These are phyloP conservation scores for Trypanosoma congolense DNA, from an alignment of 208 protist species.

Conservation along the genomic window DNA sequence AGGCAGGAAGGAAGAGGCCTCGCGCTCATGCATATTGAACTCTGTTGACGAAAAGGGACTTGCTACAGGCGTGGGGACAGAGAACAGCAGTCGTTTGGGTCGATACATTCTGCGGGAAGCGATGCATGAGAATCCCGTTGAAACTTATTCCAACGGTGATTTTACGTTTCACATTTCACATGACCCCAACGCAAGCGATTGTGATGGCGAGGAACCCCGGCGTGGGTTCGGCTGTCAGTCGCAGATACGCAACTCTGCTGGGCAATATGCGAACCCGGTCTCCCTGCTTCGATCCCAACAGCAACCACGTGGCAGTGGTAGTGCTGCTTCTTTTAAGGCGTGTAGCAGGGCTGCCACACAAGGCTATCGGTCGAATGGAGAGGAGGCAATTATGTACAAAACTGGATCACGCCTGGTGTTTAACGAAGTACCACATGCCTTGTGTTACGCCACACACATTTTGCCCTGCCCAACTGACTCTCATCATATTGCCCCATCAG, in stretches of 20 bases:
- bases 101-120: conserved; percentile 22
- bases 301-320: conserved; percentile 1
- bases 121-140: conserved; percentile 12
- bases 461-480: conserved; percentile 21
- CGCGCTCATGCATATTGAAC: conserved; percentile 6
- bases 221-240: conserved; percentile 21
- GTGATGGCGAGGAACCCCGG: conserved; percentile 2
- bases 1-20: conserved; percentile 3
- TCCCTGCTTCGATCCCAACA: conserved; percentile 9
- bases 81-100: conserved; percentile 18
- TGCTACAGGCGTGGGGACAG: conserved; percentile 17
- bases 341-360: background rate
- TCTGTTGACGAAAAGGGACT: conserved; percentile 7
- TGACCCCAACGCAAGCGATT: conserved; percentile 11
- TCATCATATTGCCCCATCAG: conserved; percentile 29
- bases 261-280: conserved; percentile 2
- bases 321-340: background rate
- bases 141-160: conserved; percentile 9
- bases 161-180: conserved; percentile 19
- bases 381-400: conserved; percentile 31
- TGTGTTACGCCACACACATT: conserved; percentile 37
- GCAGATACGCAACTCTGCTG: conserved; percentile 8
- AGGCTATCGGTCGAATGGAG: background rate
- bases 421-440: conserved; percentile 30
- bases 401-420: conserved; percentile 57